Percentiles rank a stretch among this genome's conserved stretches.
Conservation (phyloP, 2,329 filamentous ascomycete genomes). For the Mycosphaerella arachidis region DNA sequence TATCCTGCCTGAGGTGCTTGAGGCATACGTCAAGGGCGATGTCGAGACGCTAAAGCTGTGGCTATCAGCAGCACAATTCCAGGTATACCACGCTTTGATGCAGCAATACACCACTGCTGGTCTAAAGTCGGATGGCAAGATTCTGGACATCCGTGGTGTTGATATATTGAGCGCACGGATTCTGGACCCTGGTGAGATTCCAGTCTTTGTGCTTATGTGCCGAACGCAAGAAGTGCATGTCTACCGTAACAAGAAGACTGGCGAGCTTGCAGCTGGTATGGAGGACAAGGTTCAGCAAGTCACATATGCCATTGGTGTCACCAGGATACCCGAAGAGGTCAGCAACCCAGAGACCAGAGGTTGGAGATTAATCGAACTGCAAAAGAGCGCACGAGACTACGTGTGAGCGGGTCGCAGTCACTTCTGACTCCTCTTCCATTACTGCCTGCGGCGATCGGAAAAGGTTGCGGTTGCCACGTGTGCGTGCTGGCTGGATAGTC, state of each 20-base stretch:
- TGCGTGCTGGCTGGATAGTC: not conserved
- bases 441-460: not conserved
- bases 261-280: constrained; percentile 89
- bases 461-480: not conserved
- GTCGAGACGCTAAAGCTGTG: constrained; percentile 85
- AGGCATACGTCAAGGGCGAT: constrained; percentile 97
- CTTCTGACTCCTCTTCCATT: not conserved
- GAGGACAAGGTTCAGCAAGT: constrained; percentile 98
- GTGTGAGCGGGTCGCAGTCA: constrained; percentile 46
- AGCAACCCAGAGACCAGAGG: constrained; percentile 94
- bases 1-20: constrained; percentile 92
- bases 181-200: constrained; percentile 79
- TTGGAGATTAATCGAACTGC: constrained; percentile 96
- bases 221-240: constrained; percentile 97
- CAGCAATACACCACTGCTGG: constrained; percentile 93
- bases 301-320: constrained; percentile 96
- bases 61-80: constrained; percentile 94
- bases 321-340: constrained; percentile 87
- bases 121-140: constrained; percentile 89
- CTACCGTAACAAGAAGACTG: constrained; percentile 86
- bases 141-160: constrained; percentile 90
- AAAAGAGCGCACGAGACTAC: constrained; percentile 95
- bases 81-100: constrained; percentile 92
- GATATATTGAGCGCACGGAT: constrained; percentile 79
- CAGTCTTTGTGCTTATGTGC: constrained; percentile 95